Conservation (phyloP, 768 basidiomycete genomes). For the Mycena floridula region DNA sequence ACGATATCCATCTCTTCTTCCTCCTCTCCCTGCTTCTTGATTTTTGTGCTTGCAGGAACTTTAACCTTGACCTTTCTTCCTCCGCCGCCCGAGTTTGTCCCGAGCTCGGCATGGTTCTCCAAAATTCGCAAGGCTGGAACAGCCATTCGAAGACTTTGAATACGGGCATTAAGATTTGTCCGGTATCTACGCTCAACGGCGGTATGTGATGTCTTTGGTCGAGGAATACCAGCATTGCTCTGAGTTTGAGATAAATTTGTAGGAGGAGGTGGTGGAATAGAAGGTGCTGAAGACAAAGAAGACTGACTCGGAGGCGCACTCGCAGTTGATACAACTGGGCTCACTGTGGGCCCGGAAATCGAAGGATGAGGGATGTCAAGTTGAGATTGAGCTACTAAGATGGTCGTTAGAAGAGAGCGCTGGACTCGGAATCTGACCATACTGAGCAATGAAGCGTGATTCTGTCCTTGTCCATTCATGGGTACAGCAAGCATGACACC, state of each 20-base stretch:
- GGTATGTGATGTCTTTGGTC: slow-evolving; percentile 85
- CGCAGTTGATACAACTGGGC: no score
- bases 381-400: slow-evolving; percentile 21
- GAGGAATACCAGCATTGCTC: slow-evolving; percentile 26
- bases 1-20: slow-evolving; percentile 44
- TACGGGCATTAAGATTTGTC: slow-evolving; percentile 83
- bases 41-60: slow-evolving; percentile 23
- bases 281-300: slow-evolving; percentile 35
- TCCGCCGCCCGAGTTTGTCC: neutral
- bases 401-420: neutral
- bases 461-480: slow-evolving; percentile 17
- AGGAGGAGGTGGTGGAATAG: slow-evolving; percentile 24
- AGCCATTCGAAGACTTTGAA: slow-evolving; percentile 71
- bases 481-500: slow-evolving; percentile 51
- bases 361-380: slow-evolving; percentile 13
- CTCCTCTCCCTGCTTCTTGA: slow-evolving; percentile 24
- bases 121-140: slow-evolving; percentile 81
- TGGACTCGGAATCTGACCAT: neutral
- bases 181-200: slow-evolving; percentile 87
- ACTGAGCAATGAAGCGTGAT: neutral
- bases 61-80: slow-evolving; percentile 46
- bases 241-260: slow-evolving; percentile 10
- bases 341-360: no score
- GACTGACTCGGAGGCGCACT: no score
- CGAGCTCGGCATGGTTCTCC: slow-evolving; percentile 44